Base-by-base conservation (phyloP, 164 flowering plant species). In the Chloranthus sessilifolius region DNA sequence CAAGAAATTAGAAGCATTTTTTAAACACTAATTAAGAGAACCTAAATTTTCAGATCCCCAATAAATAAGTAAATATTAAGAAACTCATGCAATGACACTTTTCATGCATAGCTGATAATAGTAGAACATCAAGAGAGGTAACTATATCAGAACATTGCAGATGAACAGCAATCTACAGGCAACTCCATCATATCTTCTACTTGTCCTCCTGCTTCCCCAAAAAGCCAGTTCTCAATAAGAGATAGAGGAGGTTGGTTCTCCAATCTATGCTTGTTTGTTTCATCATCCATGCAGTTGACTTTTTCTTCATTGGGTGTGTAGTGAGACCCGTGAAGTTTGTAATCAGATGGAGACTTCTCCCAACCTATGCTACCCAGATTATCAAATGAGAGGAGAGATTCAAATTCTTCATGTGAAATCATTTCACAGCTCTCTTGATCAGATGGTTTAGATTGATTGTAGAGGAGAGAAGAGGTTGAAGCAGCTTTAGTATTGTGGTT, bases 371-470 rank as follows among this genome's bases (percentile, higher is more conserved):
- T 67, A 59, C 56, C 68, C 54, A 75, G 20, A 36, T 68, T 75
- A 41, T 81, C 84, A 44, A 80, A 74, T 1, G 77, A 68, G 14
- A 81, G 55, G 2, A 79, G 72, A 8, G 78, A 65, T 11, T 77
- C 83, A 28, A 79, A 52, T 39, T 77, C 83, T n/a, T 79, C 81
- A 26, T 60, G 58, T 12, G 73, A 50, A 0, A 72, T 51, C 23
- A 72, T 45, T 16, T 69, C 72, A 12, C 69, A 50, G 2, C 59
- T 59, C 27, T 56, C 43, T 34, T 52, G 47, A 35, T 65, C 59
- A 14, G 21, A 14, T n/a, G n/a, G n/a, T 51, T 62, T 55, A 9
- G 34, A n/a, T 15, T 52, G 52, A 43, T 34, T 50, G 47, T 25
- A 38, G 3, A 43, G 53, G 16, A 48, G 3, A 21, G 55, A 23